These are phyloP conservation scores for Hyparrhenia diplandra DNA, from an alignment of 176 grass and related monocot species.

Conservation along the genomic window DNA sequence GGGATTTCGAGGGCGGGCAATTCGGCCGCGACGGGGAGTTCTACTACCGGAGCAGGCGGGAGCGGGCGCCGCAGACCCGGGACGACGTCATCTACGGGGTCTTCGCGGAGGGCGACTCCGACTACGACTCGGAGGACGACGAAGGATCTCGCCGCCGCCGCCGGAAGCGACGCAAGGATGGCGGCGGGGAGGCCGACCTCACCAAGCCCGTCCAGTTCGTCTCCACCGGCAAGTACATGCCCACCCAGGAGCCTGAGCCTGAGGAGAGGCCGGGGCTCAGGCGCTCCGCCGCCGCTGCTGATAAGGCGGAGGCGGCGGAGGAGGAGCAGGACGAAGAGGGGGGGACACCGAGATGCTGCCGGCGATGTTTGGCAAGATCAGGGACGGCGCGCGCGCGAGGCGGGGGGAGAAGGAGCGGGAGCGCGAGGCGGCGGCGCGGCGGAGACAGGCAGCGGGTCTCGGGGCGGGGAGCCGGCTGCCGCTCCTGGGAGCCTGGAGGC, in stretches of 20 bases:
- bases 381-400: slow-evolving; percentile 58
- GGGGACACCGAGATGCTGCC: slow-evolving; percentile 21
- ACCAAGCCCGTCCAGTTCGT: slow-evolving; percentile 65
- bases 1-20: slow-evolving; percentile 36
- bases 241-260: slow-evolving; percentile 25
- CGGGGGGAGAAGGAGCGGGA: slow-evolving; percentile 69
- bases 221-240: slow-evolving; percentile 48
- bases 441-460: not conserved
- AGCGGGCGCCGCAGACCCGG: slow-evolving; percentile 48
- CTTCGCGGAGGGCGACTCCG: slow-evolving; percentile 56
- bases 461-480: slow-evolving; percentile 17
- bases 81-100: slow-evolving; percentile 76
- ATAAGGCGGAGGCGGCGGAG: not conserved
- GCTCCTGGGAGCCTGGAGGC: slow-evolving; percentile 41
- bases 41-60: slow-evolving; percentile 53
- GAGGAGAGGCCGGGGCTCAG: slow-evolving; percentile 29
- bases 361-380: slow-evolving; percentile 32
- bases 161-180: slow-evolving; percentile 39
- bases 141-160: slow-evolving; percentile 39
- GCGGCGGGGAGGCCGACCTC: slow-evolving; percentile 32
- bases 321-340: slow-evolving; percentile 17
- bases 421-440: slow-evolving; percentile 33
- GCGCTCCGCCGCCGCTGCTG: not conserved
- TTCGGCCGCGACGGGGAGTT: slow-evolving; percentile 80
- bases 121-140: slow-evolving; percentile 48